Base-by-base conservation (phyloP, 2,329 filamentous ascomycete species). In the Trichoderma sp. region DNA sequence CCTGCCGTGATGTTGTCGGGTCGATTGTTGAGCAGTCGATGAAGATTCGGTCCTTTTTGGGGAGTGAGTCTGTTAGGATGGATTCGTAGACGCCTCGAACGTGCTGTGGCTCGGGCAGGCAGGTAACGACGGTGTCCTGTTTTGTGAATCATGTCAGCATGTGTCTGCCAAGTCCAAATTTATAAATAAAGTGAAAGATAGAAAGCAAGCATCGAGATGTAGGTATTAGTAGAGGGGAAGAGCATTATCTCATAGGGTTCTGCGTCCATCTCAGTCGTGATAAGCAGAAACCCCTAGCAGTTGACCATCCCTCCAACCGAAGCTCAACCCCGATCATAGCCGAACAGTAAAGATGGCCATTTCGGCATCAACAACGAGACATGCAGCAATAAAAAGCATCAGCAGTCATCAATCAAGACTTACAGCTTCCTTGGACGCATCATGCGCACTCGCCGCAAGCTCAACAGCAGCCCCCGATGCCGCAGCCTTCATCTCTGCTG, bases 21-120 rank as follows among this genome's bases (percentile, higher is more conserved):
- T 98, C 95, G 76, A 99, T 98, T 17, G 95, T 99, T 4, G 94
- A 98, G 79, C 92, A 94, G 79, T 99, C 95, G 76, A 99, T 95
- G 78, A 97, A 97, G 68, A 97, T 81, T 45, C 93, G 89, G 68
- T 90, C 82, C 60, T 84, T 85, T 48, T 82, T 81, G 1, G 83
- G 77, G 0, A 84, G 77, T 2, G 82, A 72, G 2, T 84, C 81
- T 56, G 87, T 84, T 53, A 97, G 83, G 76, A 98, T 93, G 65
- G 90, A 85, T 56, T 87, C 82, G 78, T 93, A 97, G 45, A 97
- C 93, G 61, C 86, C 86, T 76, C 91, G 90, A 67, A 98, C 94
- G 76, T 98, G 94, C 32, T 90, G 85, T 1, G 94, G 93, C 74
- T 97, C 93, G 0, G 95, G 95, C 1, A 99, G 87, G 68, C 93